A percentile compares a stretch with the other conserved stretches of the same genome.
Evolutionary conservation across 202 grass and related monocot species (phyloP).

Genomic region (Setaria italica): DNA sequence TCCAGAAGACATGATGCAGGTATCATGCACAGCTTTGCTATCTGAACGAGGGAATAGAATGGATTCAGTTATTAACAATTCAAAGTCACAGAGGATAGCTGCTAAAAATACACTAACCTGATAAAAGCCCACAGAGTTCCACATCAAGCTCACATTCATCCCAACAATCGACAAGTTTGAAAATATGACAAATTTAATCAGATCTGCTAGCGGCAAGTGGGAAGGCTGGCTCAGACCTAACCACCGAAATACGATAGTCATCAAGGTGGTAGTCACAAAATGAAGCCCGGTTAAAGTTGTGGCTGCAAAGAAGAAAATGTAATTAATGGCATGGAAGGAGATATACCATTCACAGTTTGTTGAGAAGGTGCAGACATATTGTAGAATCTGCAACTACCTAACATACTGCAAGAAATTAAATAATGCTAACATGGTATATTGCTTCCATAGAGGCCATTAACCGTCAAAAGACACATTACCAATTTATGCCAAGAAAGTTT

Average conservation of each 20-base stretch:
- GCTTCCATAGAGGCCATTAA: not conserved
- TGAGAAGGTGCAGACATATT: not conserved
- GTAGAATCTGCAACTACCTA: not conserved
- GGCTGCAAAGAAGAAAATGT: conserved; percentile 55
- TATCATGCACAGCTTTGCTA: conserved; percentile 93
- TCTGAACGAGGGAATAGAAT: conserved; percentile 56
- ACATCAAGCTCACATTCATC: conserved; percentile 96
- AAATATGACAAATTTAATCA: conserved; percentile 81
- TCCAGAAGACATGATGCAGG: conserved; percentile 89
- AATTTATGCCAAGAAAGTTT: not conserved
- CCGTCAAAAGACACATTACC: not conserved
- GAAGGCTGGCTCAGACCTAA: conserved; percentile 79
- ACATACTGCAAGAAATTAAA: not conserved
- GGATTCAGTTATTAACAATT: conserved; percentile 2
- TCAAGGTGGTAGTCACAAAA: conserved; percentile 86
- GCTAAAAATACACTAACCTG: conserved; percentile 4
- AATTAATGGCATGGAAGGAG: conserved; percentile 22
- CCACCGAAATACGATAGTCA: conserved; percentile 80
- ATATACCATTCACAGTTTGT: not conserved
- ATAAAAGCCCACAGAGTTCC: conserved; percentile 97
- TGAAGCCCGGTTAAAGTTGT: conserved; percentile 88
- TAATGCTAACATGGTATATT: not conserved
- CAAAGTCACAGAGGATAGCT: conserved; percentile 1
- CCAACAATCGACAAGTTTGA: conserved; percentile 89
- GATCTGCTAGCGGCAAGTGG: conserved; percentile 77